Evolutionary conservation across 202 grass and related monocot genomes (phyloP), one percentile per base, ranked within the genome.

Genomic region (Tripidium arundinaceum): DNA sequence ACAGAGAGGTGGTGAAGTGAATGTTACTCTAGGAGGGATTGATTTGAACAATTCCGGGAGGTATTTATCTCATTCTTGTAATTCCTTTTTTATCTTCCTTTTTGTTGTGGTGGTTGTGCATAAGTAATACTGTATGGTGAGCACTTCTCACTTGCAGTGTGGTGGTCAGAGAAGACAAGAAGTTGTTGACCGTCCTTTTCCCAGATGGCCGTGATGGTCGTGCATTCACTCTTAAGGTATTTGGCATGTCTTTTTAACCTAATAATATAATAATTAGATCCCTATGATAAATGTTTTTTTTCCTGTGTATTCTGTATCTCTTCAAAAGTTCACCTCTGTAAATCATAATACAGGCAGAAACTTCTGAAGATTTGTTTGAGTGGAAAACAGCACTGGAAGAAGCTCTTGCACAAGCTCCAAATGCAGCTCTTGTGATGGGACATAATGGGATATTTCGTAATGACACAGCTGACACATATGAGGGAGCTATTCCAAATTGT

Each of bases 21-120:
- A 96, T 86, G 84, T 86, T 86, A 99, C 97, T 79, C 84, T 99
- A 18, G 97, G 96, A 49, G 97, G 97, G 39, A 99, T 99, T 87
- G 97, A 99, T 69, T 90, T 99, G 86, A 99, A 99, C 78, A 99
- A 99, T 96, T 99, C 97, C 70, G 97, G 97, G 41, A 99, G 97
- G 97, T 96, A 91, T 75, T 74, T 80, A 54, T 84, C 74, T 91
- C 45, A 62, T 74, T 79, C 50, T 79, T 55, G 41, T 65, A 3
- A 31, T 62, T 79, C 65, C 3, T 74, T 87, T 77, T 62, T 65
- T 33, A 47, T 69, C 16, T 42, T 74, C 1, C n/a, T 50, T 72
- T 67, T 26, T 77, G 15, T 49, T 74, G 15, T 49, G 28, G 64
- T 55, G 62, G 7, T n/a, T 84, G 42, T 78, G 60, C 36, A 70